phyloP scores from a whole-genome alignment of 2,329 filamentous ascomycete genomes.

The Grosmannia serpens region DNA sequence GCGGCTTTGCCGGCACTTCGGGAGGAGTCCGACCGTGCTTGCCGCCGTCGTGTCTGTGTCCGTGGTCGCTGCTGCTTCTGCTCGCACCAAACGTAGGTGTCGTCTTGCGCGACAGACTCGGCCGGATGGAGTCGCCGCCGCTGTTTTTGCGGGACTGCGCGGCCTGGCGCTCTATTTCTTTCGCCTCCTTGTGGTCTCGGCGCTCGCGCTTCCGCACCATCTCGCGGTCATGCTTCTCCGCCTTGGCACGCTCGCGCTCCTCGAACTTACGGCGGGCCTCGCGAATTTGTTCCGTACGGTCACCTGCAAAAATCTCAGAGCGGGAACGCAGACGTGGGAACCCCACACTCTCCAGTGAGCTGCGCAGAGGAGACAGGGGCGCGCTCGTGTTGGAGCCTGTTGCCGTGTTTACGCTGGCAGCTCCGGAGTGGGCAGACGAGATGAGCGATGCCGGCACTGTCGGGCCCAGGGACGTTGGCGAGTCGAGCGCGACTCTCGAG shows the following conservation, averaged over 20 bases:
- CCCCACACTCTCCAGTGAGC: conserved; percentile 42
- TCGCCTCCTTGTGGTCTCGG: conserved; percentile 44
- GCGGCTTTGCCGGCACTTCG: conserved; percentile 18
- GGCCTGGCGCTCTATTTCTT: conserved; percentile 35
- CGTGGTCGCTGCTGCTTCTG: neutral
- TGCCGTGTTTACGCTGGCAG: neutral
- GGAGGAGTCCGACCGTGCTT: neutral
- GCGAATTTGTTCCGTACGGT: conserved; percentile 45
- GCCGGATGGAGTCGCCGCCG: conserved; percentile 13
- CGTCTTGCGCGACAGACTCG: conserved; percentile 14
- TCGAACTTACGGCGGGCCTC: conserved; percentile 52
- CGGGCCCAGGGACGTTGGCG: conserved; percentile 12
- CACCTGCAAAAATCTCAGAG: conserved; percentile 44
- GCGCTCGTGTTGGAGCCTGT: conserved; percentile 15
- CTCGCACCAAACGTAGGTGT: conserved; percentile 12
- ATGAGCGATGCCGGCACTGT: conserved; percentile 7
- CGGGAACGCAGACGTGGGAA: conserved; percentile 48
- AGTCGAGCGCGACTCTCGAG: conserved; percentile 16
- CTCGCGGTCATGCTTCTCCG: conserved; percentile 50
- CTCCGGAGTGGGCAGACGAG: conserved; percentile 13
- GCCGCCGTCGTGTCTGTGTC: neutral
- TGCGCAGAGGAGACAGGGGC: conserved; percentile 42
- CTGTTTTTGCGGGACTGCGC: conserved; percentile 26
- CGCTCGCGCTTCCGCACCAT: conserved; percentile 47
- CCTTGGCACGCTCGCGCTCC: conserved; percentile 48